Evolutionary conservation across 306 rosid species (phyloP), one percentile per base, ranked within the genome.

Genomic region (Malus orientalis): DNA sequence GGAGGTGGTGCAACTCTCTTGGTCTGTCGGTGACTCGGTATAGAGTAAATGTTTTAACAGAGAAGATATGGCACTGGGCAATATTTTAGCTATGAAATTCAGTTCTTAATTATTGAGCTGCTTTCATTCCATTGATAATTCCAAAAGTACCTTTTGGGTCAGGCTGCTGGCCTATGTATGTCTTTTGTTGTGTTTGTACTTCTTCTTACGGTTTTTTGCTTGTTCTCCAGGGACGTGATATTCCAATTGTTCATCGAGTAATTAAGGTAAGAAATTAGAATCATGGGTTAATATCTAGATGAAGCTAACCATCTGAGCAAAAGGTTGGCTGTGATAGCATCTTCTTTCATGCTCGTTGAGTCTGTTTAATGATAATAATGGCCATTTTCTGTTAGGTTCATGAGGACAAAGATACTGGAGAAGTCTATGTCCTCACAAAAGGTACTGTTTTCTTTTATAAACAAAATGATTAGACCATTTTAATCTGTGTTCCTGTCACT

Each of bases 241-340:
- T 93, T 86, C 94, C 98, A 53, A 91, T 93, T 53, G 97, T 88
- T 72, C 98, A 93, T 69, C 90, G 96, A 53, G 97, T 90, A 73
- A 88, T 87, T 76, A 67, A 88, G 93, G 98, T 86, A 69, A 76
- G 63, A 74, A 59, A 97, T 86, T 65, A 78, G 63, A 77, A 54
- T 18, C 73, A 67, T 79, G 47, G 33, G 45, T 27, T 29, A 36
- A 65, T 65, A 65, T 36, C 47, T 33, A 33, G 27, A 65, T 33
- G 45, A 19, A 65, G 23, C 25, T 65, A 9, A 66, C 70, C 70
- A 36, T 36, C 70, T 66, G 16, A 66, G 51, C 70, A 36, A 36
- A 66, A 20, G 51, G 47, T 25, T 36, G 49, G 23, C 70, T 66
- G 49, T 69, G 67, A 73, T 36, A 36, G 22, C n/a, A 33, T 47